Percentiles rank a stretch among this genome's conserved stretches.
These are phyloP conservation scores for Paraleonurus japonicus DNA, from an alignment of 257 asterid species.

Conservation along the genomic window DNA sequence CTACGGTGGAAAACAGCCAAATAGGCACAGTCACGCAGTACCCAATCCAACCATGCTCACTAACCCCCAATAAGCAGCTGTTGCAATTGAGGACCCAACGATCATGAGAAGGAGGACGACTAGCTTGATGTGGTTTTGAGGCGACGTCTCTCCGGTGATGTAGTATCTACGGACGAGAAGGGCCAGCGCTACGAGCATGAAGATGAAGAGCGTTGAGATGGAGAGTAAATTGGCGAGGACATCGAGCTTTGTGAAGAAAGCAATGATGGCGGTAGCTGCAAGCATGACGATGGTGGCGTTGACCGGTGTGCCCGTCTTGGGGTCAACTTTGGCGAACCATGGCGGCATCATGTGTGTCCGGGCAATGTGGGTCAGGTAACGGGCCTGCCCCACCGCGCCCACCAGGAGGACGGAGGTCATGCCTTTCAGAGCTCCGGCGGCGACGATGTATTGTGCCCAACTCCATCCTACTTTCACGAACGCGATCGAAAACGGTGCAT, in stretches of 20 bases:
- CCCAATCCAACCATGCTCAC: slow-evolving; percentile 43
- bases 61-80: slow-evolving; percentile 43
- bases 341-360: slow-evolving; percentile 67
- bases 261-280: slow-evolving; percentile 44
- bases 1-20: slow-evolving; percentile 41
- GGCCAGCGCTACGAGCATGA: slow-evolving; percentile 54
- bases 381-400: slow-evolving; percentile 56
- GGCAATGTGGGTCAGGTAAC: slow-evolving; percentile 62
- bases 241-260: slow-evolving; percentile 44
- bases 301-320: slow-evolving; percentile 48
- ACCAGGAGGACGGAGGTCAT: slow-evolving; percentile 59
- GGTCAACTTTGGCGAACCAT: slow-evolving; percentile 49
- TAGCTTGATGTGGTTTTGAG: slow-evolving; percentile 33
- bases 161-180: slow-evolving; percentile 56
- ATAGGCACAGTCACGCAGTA: slow-evolving; percentile 50
- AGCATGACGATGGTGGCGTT: slow-evolving; percentile 51
- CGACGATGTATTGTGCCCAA: slow-evolving; percentile 62
- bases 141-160: slow-evolving; percentile 42
- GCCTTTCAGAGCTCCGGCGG: slow-evolving; percentile 57
- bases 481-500: slow-evolving; percentile 52
- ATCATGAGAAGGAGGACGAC: slow-evolving; percentile 30
- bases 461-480: slow-evolving; percentile 48
- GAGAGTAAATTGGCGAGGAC: slow-evolving; percentile 42
- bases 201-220: slow-evolving; percentile 50
- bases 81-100: slow-evolving; percentile 40